Evolutionary conservation across 2,329 filamentous ascomycete genomes (phyloP), one percentile per base, ranked within the genome.

Genomic region (Hypoxylon sp.): DNA sequence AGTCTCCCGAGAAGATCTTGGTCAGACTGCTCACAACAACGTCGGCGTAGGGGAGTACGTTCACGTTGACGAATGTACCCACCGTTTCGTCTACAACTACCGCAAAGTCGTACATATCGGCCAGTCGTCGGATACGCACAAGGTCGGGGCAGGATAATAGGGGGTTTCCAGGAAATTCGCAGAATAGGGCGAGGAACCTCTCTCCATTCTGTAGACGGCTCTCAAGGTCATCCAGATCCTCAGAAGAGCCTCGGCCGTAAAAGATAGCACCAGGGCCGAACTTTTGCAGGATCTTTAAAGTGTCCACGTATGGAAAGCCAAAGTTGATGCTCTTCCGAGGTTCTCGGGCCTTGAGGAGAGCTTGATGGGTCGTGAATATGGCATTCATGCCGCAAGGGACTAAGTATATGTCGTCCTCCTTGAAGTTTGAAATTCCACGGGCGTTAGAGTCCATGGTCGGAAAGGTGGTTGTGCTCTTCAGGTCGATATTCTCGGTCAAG

Each of bases 241-340:
- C 86, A 1, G 88, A 82, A 2, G 91, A 92, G 0, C 92, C 93
- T 74, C 91, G 88, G 2, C 95, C 95, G 79, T 97, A 98, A 78
- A 98, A 98, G 2, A 91, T 79, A 66, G 91, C 94, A 0, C 95
- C 95, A 0, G 94, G 92, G 0, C 95, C 96, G 79, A 97, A 98
- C 79, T 98, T 99, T 78, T 98, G 86, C 4, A 98, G 84, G 54
- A 98, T 93, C 79, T 99, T 99, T 60, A 98, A 86, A 0, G 96
- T 98, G 80, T 99, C 96, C 58, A 98, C 93, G 74, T 99, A 99
- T 0, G 96, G 94, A 74, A 99, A 99, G n/a, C 96, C 96, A 76
- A 94, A 98, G 76, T 92, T 94, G 77, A 99, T 90, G 79, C 94
- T 97, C 80, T 93, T 92, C 66, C 88, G 77, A 6, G 85, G 82